Evolutionary conservation across 2,329 filamentous ascomycete genomes (phyloP).

Genomic region (Fusarium sp.): DNA sequence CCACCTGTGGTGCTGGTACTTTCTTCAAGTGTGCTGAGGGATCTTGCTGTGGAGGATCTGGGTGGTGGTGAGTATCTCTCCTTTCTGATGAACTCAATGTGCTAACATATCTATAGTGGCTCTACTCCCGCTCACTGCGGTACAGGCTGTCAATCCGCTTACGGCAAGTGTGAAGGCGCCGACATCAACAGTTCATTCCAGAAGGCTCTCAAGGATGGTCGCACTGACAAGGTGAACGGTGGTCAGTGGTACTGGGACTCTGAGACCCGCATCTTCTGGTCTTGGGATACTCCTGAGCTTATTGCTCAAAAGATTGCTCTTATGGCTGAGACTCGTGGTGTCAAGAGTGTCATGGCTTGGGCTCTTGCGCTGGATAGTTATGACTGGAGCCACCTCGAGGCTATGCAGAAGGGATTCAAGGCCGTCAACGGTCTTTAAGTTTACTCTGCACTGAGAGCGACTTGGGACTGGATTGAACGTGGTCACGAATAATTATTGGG

Average conservation of each 20-base stretch:
- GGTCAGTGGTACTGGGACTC: constrained; percentile 67
- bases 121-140: constrained; percentile 36
- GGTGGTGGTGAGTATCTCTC: constrained; percentile 37
- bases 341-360: constrained; percentile 67
- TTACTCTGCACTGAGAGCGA: neutral
- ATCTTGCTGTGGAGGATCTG: constrained; percentile 35
- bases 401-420: constrained; percentile 51
- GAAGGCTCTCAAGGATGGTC: constrained; percentile 54
- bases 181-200: constrained; percentile 51
- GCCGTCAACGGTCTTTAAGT: neutral
- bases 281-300: constrained; percentile 64
- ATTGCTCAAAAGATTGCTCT: constrained; percentile 62
- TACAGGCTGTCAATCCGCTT: constrained; percentile 36
- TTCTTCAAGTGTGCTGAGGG: constrained; percentile 29
- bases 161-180: constrained; percentile 32
- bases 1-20: constrained; percentile 36
- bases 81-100: rapidly evolving
- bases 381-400: constrained; percentile 57
- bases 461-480: neutral
- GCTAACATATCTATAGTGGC: constrained; percentile 17
- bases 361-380: constrained; percentile 61
- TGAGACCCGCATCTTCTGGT: constrained; percentile 61
- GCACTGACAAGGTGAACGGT: constrained; percentile 59
- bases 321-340: constrained; percentile 50
- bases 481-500: neutral